These are phyloP conservation scores for Leccinum fibrillosum DNA, from an alignment of 768 basidiomycete species.

Conservation along the genomic window DNA sequence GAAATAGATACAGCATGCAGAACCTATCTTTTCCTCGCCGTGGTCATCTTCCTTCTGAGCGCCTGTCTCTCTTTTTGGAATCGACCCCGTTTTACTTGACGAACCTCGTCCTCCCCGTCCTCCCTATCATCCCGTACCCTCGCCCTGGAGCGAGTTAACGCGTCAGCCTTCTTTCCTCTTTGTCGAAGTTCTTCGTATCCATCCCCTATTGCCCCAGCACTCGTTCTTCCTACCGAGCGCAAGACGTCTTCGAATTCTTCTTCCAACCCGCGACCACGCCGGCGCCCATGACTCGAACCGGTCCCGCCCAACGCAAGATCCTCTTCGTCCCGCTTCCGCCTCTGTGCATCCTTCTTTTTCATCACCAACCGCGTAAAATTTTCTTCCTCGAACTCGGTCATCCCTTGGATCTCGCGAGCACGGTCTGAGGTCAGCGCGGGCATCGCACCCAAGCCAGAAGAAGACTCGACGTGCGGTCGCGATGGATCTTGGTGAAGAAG, in stretches of 20 bases:
- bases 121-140: slow-evolving; percentile 28
- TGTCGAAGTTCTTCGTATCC: slow-evolving; percentile 81
- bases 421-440: slow-evolving; percentile 58
- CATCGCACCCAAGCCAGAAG: slow-evolving; percentile 66
- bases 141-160: slow-evolving; percentile 56
- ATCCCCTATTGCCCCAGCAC: slow-evolving; percentile 47
- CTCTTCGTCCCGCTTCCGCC: slow-evolving; percentile 76
- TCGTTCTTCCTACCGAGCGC: slow-evolving; percentile 50
- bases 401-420: slow-evolving; percentile 72
- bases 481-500: slow-evolving; percentile 50
- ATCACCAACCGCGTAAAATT: slow-evolving; percentile 89
- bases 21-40: slow-evolving; percentile 17
- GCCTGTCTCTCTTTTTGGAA: slow-evolving; percentile 43
- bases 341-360: slow-evolving; percentile 80
- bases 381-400: slow-evolving; percentile 91
- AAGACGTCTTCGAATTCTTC: slow-evolving; percentile 86
- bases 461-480: slow-evolving; percentile 67
- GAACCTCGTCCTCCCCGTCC: slow-evolving; percentile 30
- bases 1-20: neutral
- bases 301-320: slow-evolving; percentile 84
- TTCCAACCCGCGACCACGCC: slow-evolving; percentile 67
- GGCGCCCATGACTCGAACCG: slow-evolving; percentile 49
- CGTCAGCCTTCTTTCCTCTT: slow-evolving; percentile 59
- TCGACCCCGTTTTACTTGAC: slow-evolving; percentile 34
- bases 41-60: slow-evolving; percentile 30